Evolutionary conservation across 352 stramenopile genomes (phyloP).

Genomic region (Phytophthora capsici): DNA sequence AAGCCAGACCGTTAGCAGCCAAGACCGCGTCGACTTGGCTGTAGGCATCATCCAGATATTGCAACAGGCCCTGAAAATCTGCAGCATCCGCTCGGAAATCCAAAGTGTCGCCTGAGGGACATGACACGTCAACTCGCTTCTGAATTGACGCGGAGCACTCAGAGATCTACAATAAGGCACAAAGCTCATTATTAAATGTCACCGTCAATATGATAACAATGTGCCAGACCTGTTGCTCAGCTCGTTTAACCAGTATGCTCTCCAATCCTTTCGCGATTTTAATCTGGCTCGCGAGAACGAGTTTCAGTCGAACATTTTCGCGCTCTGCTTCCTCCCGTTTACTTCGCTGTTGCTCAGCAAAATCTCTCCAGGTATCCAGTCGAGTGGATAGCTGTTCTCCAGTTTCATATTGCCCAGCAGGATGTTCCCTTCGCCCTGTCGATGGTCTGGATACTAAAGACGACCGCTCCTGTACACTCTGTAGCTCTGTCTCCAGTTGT

Average conservation of each 20-base stretch:
- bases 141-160: conserved; percentile 28
- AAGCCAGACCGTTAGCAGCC: conserved; percentile 30
- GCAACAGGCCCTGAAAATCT: conserved; percentile 33
- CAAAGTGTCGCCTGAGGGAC: conserved; percentile 15
- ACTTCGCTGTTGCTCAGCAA: conserved; percentile 16
- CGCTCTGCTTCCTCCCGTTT: conserved; percentile 27
- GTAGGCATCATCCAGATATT: conserved; percentile 31
- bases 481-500: conserved; percentile 41
- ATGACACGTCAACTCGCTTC: conserved; percentile 16
- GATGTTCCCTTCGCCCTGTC: neutral
- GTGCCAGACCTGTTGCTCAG: conserved; percentile 18
- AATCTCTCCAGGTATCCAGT: conserved; percentile 16
- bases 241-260: conserved; percentile 41
- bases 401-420: neutral
- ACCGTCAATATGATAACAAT: neutral
- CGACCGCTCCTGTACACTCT: conserved; percentile 13
- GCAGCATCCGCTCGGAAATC: conserved; percentile 30
- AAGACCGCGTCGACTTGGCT: conserved; percentile 34
- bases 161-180: conserved; percentile 6
- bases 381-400: neutral
- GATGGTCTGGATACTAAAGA: neutral
- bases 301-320: conserved; percentile 41
- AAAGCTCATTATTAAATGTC: too few species aligned
- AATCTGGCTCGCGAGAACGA: conserved; percentile 53
- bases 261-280: conserved; percentile 52